Conservation (phyloP, 164 flowering plant species). For the Macadamia integrifolia region DNA sequence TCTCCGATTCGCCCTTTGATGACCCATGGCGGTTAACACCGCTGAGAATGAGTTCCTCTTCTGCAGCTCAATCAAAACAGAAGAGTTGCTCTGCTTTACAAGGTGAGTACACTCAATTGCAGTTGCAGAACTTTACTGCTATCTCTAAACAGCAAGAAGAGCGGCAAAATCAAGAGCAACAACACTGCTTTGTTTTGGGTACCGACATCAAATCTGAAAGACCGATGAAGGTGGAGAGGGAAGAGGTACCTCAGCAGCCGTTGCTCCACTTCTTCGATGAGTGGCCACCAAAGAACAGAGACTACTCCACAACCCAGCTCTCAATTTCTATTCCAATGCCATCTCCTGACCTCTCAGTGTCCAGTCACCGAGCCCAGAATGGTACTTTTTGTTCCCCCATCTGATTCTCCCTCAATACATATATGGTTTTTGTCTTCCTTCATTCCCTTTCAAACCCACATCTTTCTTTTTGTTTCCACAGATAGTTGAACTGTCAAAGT, state of each 20-base stretch:
- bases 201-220: slow-evolving; percentile 23
- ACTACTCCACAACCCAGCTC: slow-evolving; percentile 49
- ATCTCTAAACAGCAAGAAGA: slow-evolving; percentile 7
- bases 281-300: slow-evolving; percentile 48
- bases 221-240: slow-evolving; percentile 20
- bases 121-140: slow-evolving; percentile 17
- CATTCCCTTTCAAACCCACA: neutral
- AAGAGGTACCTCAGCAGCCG: slow-evolving; percentile 40
- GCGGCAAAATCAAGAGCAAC: slow-evolving; percentile 13
- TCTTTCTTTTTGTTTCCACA: slow-evolving; percentile 7
- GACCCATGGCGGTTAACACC: slow-evolving; percentile 53
- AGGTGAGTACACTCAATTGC: slow-evolving; percentile 30
- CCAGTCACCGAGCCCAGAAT: slow-evolving; percentile 24
- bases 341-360: slow-evolving; percentile 32
- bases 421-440: neutral
- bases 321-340: slow-evolving; percentile 65
- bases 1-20: slow-evolving; percentile 35
- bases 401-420: neutral
- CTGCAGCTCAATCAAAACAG: slow-evolving; percentile 25
- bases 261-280: slow-evolving; percentile 77
- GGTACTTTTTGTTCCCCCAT: slow-evolving; percentile 12
- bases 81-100: slow-evolving; percentile 28
- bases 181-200: slow-evolving; percentile 26
- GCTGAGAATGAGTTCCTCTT: slow-evolving; percentile 39
- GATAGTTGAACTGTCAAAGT: slow-evolving; percentile 16